Evolutionary conservation across 1,284 basidiomycete genomes (phyloP), one percentile per base, ranked within the genome.

Genomic region (Cystobasidiaceae sp.): DNA sequence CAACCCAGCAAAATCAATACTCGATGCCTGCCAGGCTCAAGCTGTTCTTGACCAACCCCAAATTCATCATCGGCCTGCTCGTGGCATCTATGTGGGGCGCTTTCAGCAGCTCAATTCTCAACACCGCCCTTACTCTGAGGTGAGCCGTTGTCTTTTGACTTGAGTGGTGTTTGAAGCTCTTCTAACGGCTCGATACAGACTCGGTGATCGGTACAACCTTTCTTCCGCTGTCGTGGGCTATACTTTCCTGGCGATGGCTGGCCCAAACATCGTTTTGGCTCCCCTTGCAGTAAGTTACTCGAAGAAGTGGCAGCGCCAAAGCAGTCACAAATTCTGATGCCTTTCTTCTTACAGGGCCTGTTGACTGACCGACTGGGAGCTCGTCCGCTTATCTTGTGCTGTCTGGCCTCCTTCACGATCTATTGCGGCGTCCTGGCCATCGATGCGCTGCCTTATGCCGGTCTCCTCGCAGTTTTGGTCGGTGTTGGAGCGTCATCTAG

Each of bases 301-400:
- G n/a, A n/a, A 39, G 19, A 28, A 13, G 8, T 51, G n/a, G 32
- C 7, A 6, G 6, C 1, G 13, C 9, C 7, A 25, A 25, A 15
- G n/a, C n/a, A n/a, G n/a, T n/a, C n/a, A n/a, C n/a, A n/a, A n/a
- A n/a, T n/a, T n/a, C n/a, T n/a, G n/a, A n/a, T n/a, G 33, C 13
- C 34, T 55, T 5, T 19, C 23, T 13, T 30, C 28, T 41, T 19
- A 37, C 25, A 58, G 55, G 60, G 60, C 39, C 55, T 15, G 17
- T 30, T 52, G 48, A 55, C 51, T 21, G 60, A 63, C 30, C 49
- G 60, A n/a, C 41, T 63, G 19, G 60, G 60, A 15, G 50, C 60
- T 30, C 37, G 60, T 9, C 39, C 34, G 3, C n/a, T 54, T 15
- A 41, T 46, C 11, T 21, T 54, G 13, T 17, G 41, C 3, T 63